phyloP scores from a whole-genome alignment of 768 basidiomycete species.

The Termitomyces titanicus region DNA sequence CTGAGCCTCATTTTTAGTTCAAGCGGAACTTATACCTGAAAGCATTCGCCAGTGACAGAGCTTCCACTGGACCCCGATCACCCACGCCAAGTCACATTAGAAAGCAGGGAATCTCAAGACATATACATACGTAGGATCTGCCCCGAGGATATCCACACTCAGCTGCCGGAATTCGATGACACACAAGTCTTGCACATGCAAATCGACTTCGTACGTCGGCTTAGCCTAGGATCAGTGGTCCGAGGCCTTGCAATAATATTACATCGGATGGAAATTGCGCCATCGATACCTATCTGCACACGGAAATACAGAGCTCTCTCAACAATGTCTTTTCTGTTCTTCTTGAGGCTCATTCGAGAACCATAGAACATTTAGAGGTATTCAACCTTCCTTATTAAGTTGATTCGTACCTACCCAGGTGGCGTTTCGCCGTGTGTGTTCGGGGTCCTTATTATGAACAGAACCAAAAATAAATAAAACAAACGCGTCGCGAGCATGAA shows the following conservation, averaged over 20 bases:
- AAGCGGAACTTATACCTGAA: conserved; percentile 59
- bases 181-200: background rate
- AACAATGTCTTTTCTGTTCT: too few species aligned
- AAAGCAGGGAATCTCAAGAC: conserved; percentile 2
- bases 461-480: conserved; percentile 31
- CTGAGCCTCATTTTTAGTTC: conserved; percentile 42
- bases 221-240: too few species aligned
- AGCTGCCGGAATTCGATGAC: background rate
- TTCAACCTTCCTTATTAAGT: conserved; percentile 15
- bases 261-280: background rate
- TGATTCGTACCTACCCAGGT: conserved; percentile 6
- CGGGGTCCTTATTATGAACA: conserved; percentile 17
- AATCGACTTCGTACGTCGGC: background rate
- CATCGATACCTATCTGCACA: background rate
- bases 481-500: conserved; percentile 46
- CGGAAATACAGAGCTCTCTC: background rate
- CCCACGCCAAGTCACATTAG: conserved; percentile 21
- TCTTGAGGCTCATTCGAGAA: background rate
- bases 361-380: background rate
- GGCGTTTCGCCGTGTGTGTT: conserved; percentile 19
- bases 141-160: background rate
- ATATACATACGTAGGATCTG: background rate
- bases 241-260: too few species aligned
- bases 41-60: conserved; percentile 44
- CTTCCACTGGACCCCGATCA: conserved; percentile 41